Base-by-base conservation (phyloP, 805 yeast species). In the Wickerhamiella shivajii region DNA sequence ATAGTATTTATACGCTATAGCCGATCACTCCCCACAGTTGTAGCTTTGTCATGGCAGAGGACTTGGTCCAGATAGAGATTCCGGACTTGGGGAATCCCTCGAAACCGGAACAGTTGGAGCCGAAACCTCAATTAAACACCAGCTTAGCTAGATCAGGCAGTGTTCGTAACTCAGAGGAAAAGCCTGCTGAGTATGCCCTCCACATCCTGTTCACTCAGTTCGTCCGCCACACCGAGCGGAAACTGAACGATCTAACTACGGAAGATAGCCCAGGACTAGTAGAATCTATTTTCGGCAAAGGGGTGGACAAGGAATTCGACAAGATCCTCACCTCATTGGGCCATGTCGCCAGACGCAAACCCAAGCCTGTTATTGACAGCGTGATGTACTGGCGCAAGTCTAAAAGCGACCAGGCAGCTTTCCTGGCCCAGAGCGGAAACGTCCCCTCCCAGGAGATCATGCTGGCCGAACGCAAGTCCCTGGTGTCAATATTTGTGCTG, bases 321-420 rank as follows among this genome's bases (percentile, higher is more conserved):
- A 71, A 78, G 46, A 79, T 84, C 33, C 70, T 92, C 14, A 71
- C 72, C 11, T 78, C 95, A 0, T 59, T 90, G 36, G 98, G 98
- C 6, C 80, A 80, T 51, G 80, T 90, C 24, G 92, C 98, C 1
- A 67, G 83, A 37, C 66, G 76, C 17, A 80, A 83, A 44, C 96
- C 97, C 0, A 85, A 83, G 49, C 93, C 95, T 0, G 95, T 90
- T 1, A 84, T 92, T 21, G 99, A 90, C 53, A 83, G 93, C 5
- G 93, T 90, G 39, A 85, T 90, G 97, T 85, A 80, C 51, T 90
- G 99, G 99, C 67, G 97, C 39, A 81, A 87, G 52, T 72, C 87
- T 2, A 90, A 90, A 53, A 74, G 92, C 10, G 97, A 87, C 46
- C 75, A 78, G 3, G 81, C 93, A 2, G 37, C 34, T 8, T 34